Base-by-base conservation (phyloP, 345 rosid genomes). In the Combretum micranthum region DNA sequence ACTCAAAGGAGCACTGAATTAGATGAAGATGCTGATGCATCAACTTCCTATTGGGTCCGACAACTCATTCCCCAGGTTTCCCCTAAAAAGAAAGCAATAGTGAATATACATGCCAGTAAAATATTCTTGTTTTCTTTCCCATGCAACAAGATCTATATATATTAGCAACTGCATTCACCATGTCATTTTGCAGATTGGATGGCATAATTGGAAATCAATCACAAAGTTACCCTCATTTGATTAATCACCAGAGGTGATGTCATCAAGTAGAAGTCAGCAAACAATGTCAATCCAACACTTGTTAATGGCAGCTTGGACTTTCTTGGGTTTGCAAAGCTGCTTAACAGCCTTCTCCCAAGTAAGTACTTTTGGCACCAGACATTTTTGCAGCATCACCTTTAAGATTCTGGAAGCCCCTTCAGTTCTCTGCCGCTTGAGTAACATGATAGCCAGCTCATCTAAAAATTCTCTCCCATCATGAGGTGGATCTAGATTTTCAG, bases 381-480 rank as follows among this genome's bases (percentile, higher is more conserved):
- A 71, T 67, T 85, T 89, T 61, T 67, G 74, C 61, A 89, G 73
- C 96, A 87, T 93, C 60, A 87, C 77, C 68, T 85, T 82, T 50
- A 89, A 68, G 68, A 89, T 68, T 70, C 67, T 75, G 18, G 80
- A 77, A 73, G 97, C 97, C 45, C 97, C 91, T 12, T 26, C 63
- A 18, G 70, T 56, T 73, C 94, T 82, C 63, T 77, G 77, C 15
- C 79, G 69, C 82, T 83, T 89, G 46, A 80, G 70, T 20, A 93
- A 71, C 57, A 84, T 80, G 53, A 76, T 57, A 42, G 77, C 85
- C 62, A 93, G 89, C 71, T 83, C 99, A 45, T 89, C 96, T 23
- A 93, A 69, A 73, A 89, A 93, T 21, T 63, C 79, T 37, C 67
- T 73, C 48, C 91, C 90, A 68, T 82, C 97, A 63, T 85, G 87